Evolutionary conservation across 2,329 filamentous ascomycete genomes (phyloP).

Genomic region (Coniochaeta prunicola): DNA sequence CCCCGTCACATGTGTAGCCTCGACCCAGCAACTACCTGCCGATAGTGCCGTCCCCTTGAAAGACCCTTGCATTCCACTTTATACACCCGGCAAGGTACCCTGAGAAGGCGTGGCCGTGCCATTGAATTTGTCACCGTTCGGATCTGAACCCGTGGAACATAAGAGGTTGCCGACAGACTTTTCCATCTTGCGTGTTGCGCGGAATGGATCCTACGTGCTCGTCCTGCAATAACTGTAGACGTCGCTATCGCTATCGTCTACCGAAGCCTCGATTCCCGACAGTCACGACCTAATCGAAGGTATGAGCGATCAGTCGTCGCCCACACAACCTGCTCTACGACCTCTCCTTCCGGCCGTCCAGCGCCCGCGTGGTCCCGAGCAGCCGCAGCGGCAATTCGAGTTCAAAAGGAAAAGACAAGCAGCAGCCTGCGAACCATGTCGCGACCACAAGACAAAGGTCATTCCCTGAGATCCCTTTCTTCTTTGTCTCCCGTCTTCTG

Average conservation of each 20-base stretch:
- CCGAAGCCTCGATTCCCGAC: neutral
- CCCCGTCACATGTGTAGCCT: no score
- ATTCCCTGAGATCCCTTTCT: neutral
- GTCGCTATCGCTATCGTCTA: neutral
- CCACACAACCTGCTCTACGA: neutral
- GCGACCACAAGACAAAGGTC: constrained; percentile 24
- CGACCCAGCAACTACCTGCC: neutral
- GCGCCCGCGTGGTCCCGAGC: neutral
- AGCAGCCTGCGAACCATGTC: constrained; percentile 22
- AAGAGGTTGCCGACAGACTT: neutral
- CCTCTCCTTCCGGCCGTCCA: neutral
- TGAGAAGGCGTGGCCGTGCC: no score
- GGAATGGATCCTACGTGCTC: neutral
- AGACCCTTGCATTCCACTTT: no score
- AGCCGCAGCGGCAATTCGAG: neutral
- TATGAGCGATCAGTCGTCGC: neutral
- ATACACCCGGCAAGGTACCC: no score
- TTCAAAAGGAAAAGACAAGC: constrained; percentile 3
- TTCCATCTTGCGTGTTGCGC: neutral
- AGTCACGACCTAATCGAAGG: neutral
- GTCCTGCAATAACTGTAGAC: neutral
- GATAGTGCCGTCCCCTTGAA: neutral
- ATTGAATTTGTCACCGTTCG: neutral
- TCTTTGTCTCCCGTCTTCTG: neutral
- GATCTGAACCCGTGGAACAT: neutral